Conservation (phyloP, 768 basidiomycete genomes). For the Tulasnella sp. region DNA sequence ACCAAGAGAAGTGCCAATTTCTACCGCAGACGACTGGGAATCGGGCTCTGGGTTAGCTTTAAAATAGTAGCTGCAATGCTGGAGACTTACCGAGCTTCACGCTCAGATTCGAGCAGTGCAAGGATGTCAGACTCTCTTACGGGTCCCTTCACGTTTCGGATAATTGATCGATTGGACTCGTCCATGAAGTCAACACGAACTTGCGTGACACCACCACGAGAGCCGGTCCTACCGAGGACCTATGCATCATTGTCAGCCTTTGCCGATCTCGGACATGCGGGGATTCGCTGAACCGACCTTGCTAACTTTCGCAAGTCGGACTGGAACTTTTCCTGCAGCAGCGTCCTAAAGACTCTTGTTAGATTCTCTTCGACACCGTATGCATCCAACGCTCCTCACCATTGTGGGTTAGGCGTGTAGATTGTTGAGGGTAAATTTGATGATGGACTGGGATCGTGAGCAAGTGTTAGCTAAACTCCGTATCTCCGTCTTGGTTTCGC, state of each 20-base stretch:
- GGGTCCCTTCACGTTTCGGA: constrained; percentile 98
- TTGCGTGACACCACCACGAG: constrained; percentile 98
- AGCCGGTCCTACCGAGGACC: constrained; percentile 98
- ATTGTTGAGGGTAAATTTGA: constrained; percentile 16
- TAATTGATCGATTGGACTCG: constrained; percentile 90
- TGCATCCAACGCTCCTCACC: neutral
- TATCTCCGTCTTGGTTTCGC: neutral
- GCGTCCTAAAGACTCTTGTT: constrained; percentile 7
- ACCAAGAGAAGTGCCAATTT: neutral
- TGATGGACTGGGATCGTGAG: constrained; percentile 24
- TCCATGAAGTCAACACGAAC: constrained; percentile 99
- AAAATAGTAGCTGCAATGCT: neutral
- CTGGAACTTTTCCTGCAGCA: constrained; percentile 68
- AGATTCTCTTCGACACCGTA: neutral
- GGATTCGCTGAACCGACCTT: constrained; percentile 55
- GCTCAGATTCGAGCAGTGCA: constrained; percentile 94
- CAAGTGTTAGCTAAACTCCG: constrained; percentile 7
- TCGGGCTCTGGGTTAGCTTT: neutral
- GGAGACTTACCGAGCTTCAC: constrained; percentile 89
- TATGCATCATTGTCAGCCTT: constrained; percentile 36
- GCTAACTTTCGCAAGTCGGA: constrained; percentile 96
- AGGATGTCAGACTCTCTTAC: constrained; percentile 95
- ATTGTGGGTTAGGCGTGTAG: constrained; percentile 19
- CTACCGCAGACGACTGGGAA: constrained; percentile 10
- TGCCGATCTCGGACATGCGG: neutral